Evolutionary conservation across 2,329 filamentous ascomycete species (phyloP).

Genomic region (Colletotrichum brevisporum): DNA sequence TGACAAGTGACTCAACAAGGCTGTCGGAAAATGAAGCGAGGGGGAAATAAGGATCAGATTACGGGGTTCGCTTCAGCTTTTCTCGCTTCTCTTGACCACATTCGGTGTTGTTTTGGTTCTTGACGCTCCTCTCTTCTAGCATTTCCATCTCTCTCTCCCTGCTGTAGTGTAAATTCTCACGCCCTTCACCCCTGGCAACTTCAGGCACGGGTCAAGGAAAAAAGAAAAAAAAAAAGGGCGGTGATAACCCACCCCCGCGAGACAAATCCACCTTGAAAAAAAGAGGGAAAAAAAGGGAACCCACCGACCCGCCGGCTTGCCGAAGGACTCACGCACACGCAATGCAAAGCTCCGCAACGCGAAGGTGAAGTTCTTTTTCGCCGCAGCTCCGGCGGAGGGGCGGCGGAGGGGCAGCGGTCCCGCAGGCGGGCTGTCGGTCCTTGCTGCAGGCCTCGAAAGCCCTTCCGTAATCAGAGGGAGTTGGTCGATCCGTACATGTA

Average conservation of each 20-base stretch:
- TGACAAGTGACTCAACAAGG: background rate
- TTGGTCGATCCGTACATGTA: slow-evolving; percentile 20
- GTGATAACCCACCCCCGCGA: slow-evolving; percentile 15
- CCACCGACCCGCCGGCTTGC: slow-evolving; percentile 27
- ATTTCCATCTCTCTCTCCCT: background rate
- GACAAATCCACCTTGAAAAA: background rate
- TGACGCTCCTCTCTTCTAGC: background rate
- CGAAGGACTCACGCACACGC: slow-evolving; percentile 1
- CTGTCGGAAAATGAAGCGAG: too few species aligned
- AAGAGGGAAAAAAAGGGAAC: too few species aligned
- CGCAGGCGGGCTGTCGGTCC: slow-evolving; percentile 10
- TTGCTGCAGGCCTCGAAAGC: background rate
- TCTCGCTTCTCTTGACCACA: background rate
- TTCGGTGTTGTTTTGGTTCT: background rate
- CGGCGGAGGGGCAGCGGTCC: background rate
- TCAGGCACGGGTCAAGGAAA: background rate
- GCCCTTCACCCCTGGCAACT: background rate
- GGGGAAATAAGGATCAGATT: too few species aligned
- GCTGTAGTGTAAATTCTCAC: background rate
- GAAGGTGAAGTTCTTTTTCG: slow-evolving; percentile 20
- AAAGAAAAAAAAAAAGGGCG: background rate
- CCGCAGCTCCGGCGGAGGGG: slow-evolving; percentile 11
- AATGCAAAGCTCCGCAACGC: too few species aligned
- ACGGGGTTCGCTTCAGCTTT: background rate
- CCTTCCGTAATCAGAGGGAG: slow-evolving; percentile 15